Conservation (phyloP, 164 flowering plant genomes). For the Annona cherimola region DNA sequence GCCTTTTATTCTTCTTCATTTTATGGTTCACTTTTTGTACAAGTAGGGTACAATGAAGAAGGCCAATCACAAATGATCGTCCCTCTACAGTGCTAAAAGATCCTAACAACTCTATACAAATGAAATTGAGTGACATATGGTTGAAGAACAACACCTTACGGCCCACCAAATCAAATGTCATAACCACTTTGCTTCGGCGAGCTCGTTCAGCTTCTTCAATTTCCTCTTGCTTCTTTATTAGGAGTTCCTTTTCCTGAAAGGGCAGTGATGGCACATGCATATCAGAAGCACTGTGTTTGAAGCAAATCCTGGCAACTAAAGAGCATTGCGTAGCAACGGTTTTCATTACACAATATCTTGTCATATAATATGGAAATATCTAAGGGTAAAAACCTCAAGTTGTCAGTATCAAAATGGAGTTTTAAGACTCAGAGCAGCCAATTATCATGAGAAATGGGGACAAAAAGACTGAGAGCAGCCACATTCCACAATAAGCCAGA, state of each 20-base stretch:
- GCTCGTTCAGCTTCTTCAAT: constrained; percentile 81
- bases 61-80: no score
- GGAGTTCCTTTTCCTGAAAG: constrained; percentile 76
- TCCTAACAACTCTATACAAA: neutral
- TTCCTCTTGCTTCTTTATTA: constrained; percentile 72
- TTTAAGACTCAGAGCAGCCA: no score
- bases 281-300: neutral
- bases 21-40: no score
- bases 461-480: no score
- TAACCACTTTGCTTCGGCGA: constrained; percentile 64
- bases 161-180: constrained; percentile 91
- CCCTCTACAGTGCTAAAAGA: neutral
- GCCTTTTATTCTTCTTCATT: no score
- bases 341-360: neutral
- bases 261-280: neutral
- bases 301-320: neutral
- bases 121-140: neutral
- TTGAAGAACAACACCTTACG: constrained; percentile 59
- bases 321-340: neutral
- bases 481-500: no score
- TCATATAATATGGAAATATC: no score
- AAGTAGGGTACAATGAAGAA: no score
- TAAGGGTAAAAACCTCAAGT: no score
- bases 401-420: no score
- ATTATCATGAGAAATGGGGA: no score